Base-by-base conservation (phyloP, 805 yeast genomes). In the Metschnikowia cerradonensis region DNA sequence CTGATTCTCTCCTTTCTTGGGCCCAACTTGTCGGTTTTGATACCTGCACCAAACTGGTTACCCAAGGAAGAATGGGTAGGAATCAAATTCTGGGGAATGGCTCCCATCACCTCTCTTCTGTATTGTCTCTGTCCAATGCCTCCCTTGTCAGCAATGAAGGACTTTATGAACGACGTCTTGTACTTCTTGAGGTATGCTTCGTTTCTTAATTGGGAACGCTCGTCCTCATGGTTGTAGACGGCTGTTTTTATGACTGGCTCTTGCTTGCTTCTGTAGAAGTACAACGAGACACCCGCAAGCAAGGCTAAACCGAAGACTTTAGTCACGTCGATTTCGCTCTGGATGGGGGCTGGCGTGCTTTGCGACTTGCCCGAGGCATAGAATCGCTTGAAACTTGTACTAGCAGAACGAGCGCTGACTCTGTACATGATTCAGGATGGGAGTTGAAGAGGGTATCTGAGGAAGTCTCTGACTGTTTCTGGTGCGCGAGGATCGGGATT, bases 41-140 rank as follows among this genome's bases (percentile, higher is more conserved):
- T 72, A 55, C 78, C 77, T 36, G 72, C 71, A 46, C 78, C 78
- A 55, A 66, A 73, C 59, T 72, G 75, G 51, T 60, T 53, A 22
- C 75, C 76, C 49, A 41, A 60, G 7, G 76, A 66, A n/a, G 77
- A 71, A 54, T 71, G 77, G 6, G 74, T 60, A 22, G 72, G 73
- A 50, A 73, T 73, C 52, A 70, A 61, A 37, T 59, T 66, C 37
- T 65, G 62, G 17, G 75, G 67, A 35, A 62, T 54, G 4, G 70
- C 59, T 17, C 65, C 62, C 52, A 61, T 67, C 35, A 63, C 56
- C 46, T 63, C 56, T 64, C 70, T 67, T 59, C 73, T 67, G 60
- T 64, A 68, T 49, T 70, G 74, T 53, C 61, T 68, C 59, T 71
- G 76, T 46, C 78, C 78, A 56, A 73, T 67, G 47, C 78, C 78